Evolutionary conservation across 2,329 filamentous ascomycete species (phyloP).

Genomic region (Lasiodiplodia citricola): DNA sequence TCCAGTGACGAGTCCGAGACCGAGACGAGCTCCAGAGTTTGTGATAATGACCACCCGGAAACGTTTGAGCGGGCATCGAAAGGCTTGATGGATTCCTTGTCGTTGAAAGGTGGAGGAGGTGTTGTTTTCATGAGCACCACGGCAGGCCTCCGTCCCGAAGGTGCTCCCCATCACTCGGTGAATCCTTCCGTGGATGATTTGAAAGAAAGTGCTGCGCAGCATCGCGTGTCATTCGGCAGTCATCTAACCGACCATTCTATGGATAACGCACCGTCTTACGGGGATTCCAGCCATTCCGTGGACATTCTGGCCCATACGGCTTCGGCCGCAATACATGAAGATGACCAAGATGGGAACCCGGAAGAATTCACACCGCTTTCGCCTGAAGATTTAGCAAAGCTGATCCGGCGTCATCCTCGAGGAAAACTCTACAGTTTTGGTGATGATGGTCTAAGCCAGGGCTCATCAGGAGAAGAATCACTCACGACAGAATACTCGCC

Average conservation of each 20-base stretch:
- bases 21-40: constrained; percentile 27
- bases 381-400: constrained; percentile 29
- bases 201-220: not conserved
- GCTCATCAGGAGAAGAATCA: constrained; percentile 35
- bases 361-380: constrained; percentile 30
- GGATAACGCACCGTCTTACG: not conserved
- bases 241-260: not conserved
- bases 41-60: constrained; percentile 45
- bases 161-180: not conserved
- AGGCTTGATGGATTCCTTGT: constrained; percentile 55
- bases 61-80: constrained; percentile 56
- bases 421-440: constrained; percentile 44
- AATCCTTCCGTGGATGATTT: constrained; percentile 13
- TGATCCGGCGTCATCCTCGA: constrained; percentile 39
- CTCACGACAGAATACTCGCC: constrained; percentile 22
- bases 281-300: constrained; percentile 19
- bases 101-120: constrained; percentile 52
- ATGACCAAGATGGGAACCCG: not conserved
- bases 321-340: not conserved
- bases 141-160: constrained; percentile 21
- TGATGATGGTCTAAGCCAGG: constrained; percentile 35
- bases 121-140: constrained; percentile 43
- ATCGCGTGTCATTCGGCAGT: not conserved
- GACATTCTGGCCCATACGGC: constrained; percentile 10
- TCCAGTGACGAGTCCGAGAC: constrained; percentile 15